These are phyloP conservation scores for Veloboletus limbatus DNA, from an alignment of 1,284 basidiomycete genomes.

Conservation along the genomic window DNA sequence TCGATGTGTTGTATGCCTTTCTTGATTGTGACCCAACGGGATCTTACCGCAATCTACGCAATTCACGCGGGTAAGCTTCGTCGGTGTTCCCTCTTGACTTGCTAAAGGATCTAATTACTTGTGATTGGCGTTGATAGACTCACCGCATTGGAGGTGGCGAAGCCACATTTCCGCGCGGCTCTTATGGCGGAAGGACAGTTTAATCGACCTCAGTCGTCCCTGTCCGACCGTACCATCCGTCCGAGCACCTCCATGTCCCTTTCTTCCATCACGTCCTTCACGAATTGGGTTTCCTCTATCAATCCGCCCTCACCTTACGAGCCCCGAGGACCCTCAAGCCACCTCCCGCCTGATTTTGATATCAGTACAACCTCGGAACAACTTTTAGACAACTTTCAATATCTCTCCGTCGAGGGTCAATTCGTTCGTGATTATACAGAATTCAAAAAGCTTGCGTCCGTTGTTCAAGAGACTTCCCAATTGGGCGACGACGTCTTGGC, in stretches of 20 bases:
- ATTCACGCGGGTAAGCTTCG: slow-evolving; percentile 58
- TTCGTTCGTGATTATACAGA: slow-evolving; percentile 38
- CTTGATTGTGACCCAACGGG: slow-evolving; percentile 60
- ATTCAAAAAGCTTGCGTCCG: slow-evolving; percentile 42
- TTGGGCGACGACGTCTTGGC: slow-evolving; percentile 45
- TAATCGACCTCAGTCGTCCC: slow-evolving; percentile 48
- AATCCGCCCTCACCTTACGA: slow-evolving; percentile 18
- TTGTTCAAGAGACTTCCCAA: slow-evolving; percentile 46
- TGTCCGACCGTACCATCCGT: slow-evolving; percentile 56
- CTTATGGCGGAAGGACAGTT: slow-evolving; percentile 52
- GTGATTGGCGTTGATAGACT: slow-evolving; percentile 40
- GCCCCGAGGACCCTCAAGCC: slow-evolving; percentile 19
- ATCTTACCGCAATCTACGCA: slow-evolving; percentile 54
- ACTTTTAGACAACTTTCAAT: slow-evolving; percentile 52
- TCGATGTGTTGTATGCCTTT: slow-evolving; percentile 58
- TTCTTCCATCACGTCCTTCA: slow-evolving; percentile 43
- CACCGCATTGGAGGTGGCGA: slow-evolving; percentile 64
- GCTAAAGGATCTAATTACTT: neutral
- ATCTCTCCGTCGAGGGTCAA: slow-evolving; percentile 41
- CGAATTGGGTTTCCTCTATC: slow-evolving; percentile 32
- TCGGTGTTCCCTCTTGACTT: neutral
- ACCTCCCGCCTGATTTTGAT: slow-evolving; percentile 40
- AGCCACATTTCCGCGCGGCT: slow-evolving; percentile 55
- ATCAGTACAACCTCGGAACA: slow-evolving; percentile 43
- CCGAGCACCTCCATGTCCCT: slow-evolving; percentile 40